These are phyloP conservation scores for Veloporphyrellus conicus DNA, from an alignment of 1,284 basidiomycete genomes.

Conservation along the genomic window DNA sequence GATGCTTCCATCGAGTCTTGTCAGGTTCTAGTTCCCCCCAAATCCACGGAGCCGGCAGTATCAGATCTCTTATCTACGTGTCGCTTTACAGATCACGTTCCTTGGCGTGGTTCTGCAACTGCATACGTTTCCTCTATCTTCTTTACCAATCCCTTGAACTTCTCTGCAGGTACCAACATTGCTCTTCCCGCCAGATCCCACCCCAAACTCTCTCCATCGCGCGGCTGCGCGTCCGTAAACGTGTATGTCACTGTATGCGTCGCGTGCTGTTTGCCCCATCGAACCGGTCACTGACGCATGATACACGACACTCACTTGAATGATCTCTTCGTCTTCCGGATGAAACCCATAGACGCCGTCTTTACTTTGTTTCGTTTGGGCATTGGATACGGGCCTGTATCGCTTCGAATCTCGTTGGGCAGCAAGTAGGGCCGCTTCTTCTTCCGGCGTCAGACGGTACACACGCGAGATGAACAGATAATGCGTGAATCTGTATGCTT, in stretches of 20 bases:
- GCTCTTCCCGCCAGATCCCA: slow-evolving; percentile 74
- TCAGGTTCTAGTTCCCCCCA: no score
- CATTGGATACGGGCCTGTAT: slow-evolving; percentile 10
- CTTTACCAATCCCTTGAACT: slow-evolving; percentile 40
- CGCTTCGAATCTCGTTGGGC: slow-evolving; percentile 23
- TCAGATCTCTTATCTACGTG: neutral
- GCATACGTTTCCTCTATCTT: slow-evolving; percentile 37
- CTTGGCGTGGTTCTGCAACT: neutral
- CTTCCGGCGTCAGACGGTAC: slow-evolving; percentile 61
- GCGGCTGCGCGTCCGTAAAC: slow-evolving; percentile 53
- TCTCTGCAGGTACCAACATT: slow-evolving; percentile 59
- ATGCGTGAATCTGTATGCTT: slow-evolving; percentile 68
- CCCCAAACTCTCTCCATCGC: slow-evolving; percentile 74
- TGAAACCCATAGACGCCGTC: slow-evolving; percentile 73
- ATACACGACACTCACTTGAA: slow-evolving; percentile 44
- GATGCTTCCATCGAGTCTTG: no score
- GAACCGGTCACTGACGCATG: no score
- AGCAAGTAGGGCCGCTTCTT: slow-evolving; percentile 43
- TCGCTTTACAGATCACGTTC: neutral
- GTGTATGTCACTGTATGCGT: slow-evolving; percentile 60
- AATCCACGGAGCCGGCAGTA: neutral
- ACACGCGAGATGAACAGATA: slow-evolving; percentile 71
- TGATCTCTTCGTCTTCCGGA: slow-evolving; percentile 78
- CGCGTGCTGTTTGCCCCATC: slow-evolving; percentile 47
- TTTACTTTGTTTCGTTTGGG: slow-evolving; percentile 28